A percentile compares a stretch with the other conserved stretches of the same genome.
These are phyloP conservation scores for Aspergillus viridinutans DNA, from an alignment of 2,329 filamentous ascomycete species.

Conservation along the genomic window DNA sequence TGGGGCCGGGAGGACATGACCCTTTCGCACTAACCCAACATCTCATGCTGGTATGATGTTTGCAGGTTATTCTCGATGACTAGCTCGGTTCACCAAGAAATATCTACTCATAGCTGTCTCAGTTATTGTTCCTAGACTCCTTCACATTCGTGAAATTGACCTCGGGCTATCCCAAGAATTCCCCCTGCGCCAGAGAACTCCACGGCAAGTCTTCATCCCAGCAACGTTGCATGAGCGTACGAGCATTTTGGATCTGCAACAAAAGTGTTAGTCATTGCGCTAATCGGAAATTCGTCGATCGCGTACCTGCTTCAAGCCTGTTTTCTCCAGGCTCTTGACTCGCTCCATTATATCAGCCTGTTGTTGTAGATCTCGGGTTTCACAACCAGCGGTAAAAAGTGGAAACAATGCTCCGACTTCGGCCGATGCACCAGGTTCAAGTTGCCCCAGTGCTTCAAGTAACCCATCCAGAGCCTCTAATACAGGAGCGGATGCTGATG, in stretches of 20 bases:
- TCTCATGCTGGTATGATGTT: background rate
- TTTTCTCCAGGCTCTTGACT: conserved; percentile 63
- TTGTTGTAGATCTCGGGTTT: conserved; percentile 56
- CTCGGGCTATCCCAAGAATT: conserved; percentile 34
- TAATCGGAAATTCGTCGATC: background rate
- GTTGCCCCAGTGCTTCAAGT: conserved; percentile 56
- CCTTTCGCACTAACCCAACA: background rate
- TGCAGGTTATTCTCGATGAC: background rate
- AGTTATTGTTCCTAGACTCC: background rate
- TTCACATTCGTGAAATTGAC: background rate
- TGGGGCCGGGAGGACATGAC: background rate
- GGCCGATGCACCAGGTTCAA: conserved; percentile 63
- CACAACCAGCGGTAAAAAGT: conserved; percentile 78
- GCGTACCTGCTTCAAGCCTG: conserved; percentile 70
- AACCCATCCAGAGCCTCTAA: conserved; percentile 61
- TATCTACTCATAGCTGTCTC: background rate
- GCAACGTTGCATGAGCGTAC: conserved; percentile 38
- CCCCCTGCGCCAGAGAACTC: conserved; percentile 36
- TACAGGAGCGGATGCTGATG: conserved; percentile 56
- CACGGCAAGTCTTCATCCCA: conserved; percentile 37
- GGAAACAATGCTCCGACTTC: conserved; percentile 75
- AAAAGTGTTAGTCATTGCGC: background rate
- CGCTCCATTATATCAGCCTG: conserved; percentile 61
- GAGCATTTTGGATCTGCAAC: conserved; percentile 37
- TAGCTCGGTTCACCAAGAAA: background rate